phyloP scores from a whole-genome alignment of 2,329 filamentous ascomycete species.

The Torrubiellomyces zombiae region DNA sequence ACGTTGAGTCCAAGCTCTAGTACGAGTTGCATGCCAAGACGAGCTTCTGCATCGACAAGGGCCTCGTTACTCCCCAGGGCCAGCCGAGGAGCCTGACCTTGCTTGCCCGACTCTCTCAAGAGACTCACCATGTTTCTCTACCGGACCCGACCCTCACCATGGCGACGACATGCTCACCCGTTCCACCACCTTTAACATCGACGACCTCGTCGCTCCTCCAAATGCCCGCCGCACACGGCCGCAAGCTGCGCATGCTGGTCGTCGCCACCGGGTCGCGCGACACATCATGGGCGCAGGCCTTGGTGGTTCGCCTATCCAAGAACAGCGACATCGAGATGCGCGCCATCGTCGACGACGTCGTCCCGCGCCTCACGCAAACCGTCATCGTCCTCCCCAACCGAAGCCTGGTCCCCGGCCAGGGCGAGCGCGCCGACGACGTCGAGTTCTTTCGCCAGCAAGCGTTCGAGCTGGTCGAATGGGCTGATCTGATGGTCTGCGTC shows the following conservation, averaged over 20 bases:
- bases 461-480: slow-evolving; percentile 67
- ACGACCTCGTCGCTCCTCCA: slow-evolving; percentile 19
- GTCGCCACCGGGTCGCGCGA: slow-evolving; percentile 49
- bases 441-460: slow-evolving; percentile 35
- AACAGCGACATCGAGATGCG: slow-evolving; percentile 43
- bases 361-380: slow-evolving; percentile 44
- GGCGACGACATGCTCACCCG: slow-evolving; percentile 15
- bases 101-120: neutral
- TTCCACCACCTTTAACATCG: slow-evolving; percentile 15
- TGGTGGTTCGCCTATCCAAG: slow-evolving; percentile 51
- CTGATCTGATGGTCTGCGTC: slow-evolving; percentile 68
- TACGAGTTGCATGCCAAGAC: too few relatives aligned
- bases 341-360: slow-evolving; percentile 49
- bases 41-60: too few relatives aligned
- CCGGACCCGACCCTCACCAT: slow-evolving; percentile 13
- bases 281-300: slow-evolving; percentile 46
- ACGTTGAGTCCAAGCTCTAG: too few relatives aligned
- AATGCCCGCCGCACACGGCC: slow-evolving; percentile 17
- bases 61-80: too few relatives aligned
- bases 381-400: slow-evolving; percentile 43
- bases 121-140: slow-evolving; percentile 12
- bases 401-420: slow-evolving; percentile 16
- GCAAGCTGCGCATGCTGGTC: slow-evolving; percentile 43
- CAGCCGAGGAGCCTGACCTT: too few relatives aligned
- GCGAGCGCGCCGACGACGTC: slow-evolving; percentile 25